These are phyloP conservation scores for Escallonia herrerae DNA, from an alignment of 129 eudicot species.

Conservation along the genomic window DNA sequence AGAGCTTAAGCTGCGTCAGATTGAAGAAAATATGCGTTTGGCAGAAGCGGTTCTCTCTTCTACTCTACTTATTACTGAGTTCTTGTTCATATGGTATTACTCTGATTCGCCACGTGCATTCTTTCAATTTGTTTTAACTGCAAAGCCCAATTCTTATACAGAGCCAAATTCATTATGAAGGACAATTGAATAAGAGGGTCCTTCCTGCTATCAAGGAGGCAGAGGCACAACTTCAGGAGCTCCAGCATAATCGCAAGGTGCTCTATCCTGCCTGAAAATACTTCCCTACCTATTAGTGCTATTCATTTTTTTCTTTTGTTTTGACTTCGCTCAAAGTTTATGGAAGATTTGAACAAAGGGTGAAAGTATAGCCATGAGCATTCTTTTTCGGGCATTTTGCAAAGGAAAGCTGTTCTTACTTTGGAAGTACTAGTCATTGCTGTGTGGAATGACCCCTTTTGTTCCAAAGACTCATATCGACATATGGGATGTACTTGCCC, in stretches of 20 bases:
- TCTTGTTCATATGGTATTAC: background rate
- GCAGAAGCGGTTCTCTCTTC: slow-evolving; percentile 38
- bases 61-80: background rate
- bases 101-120: background rate
- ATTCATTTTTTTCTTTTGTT: too few species aligned
- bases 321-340: too few species aligned
- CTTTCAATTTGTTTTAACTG: background rate
- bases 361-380: too few species aligned
- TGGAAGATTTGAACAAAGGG: too few species aligned
- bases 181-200: slow-evolving; percentile 35
- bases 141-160: slow-evolving; percentile 18
- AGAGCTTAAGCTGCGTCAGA: slow-evolving; percentile 38
- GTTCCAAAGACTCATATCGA: too few species aligned
- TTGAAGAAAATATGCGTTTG: slow-evolving; percentile 45
- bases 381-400: too few species aligned
- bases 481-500: too few species aligned
- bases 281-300: too few species aligned
- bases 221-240: slow-evolving; percentile 29
- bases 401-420: too few species aligned
- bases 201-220: slow-evolving; percentile 43
- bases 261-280: background rate
- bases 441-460: too few species aligned
- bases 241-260: slow-evolving; percentile 61
- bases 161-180: slow-evolving; percentile 53
- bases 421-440: too few species aligned